phyloP scores from a whole-genome alignment of 1,284 basidiomycete species.

The Irpex sp. region DNA sequence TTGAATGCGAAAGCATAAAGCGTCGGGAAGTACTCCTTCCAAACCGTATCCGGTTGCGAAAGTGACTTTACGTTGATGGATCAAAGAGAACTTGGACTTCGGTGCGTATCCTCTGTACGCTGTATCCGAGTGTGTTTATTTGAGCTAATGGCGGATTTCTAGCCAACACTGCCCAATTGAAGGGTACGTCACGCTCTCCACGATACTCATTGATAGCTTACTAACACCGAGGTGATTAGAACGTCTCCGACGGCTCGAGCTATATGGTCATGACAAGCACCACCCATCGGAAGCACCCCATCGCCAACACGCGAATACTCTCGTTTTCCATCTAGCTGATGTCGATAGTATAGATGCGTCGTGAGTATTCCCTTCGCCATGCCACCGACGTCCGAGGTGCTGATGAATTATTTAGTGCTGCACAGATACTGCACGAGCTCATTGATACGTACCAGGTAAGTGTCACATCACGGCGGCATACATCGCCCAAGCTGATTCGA shows the following conservation, averaged over 20 bases:
- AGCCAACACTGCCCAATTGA: constrained; percentile 91
- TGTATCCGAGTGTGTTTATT: too few relatives aligned
- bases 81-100: constrained; percentile 82
- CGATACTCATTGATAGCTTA: neutral
- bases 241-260: constrained; percentile 75
- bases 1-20: too few relatives aligned
- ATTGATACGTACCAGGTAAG: constrained; percentile 70
- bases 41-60: too few relatives aligned
- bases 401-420: constrained; percentile 50
- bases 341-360: constrained; percentile 84
- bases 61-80: too few relatives aligned
- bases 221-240: constrained; percentile 38
- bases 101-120: constrained; percentile 37
- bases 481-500: neutral
- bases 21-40: too few relatives aligned
- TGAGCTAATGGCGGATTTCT: neutral
- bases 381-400: neutral
- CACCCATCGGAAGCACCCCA: constrained; percentile 88
- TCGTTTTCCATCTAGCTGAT: constrained; percentile 90
- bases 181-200: constrained; percentile 37
- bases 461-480: neutral
- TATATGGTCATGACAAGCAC: constrained; percentile 72
- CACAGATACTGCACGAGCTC: constrained; percentile 83
- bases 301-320: constrained; percentile 67
- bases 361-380: constrained; percentile 39